phyloP scores from a whole-genome alignment of 2,329 filamentous ascomycete species.

The Diaporthe ilicicola region DNA sequence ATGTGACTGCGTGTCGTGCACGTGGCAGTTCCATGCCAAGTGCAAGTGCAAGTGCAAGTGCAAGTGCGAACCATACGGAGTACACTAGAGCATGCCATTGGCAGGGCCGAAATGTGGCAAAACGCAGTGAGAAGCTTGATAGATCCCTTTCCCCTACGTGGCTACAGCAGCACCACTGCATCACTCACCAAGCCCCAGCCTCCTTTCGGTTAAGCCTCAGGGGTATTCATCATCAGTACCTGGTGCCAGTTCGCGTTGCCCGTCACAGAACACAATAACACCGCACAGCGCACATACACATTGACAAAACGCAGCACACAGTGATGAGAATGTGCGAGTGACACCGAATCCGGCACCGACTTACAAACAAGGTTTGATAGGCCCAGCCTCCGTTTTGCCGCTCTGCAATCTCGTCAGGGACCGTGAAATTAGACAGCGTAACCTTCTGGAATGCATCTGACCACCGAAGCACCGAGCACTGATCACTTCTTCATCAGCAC shows the following conservation, averaged over 20 bases:
- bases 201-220: constrained; percentile 20
- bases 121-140: constrained; percentile 21
- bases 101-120: constrained; percentile 12
- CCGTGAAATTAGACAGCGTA: constrained; percentile 17
- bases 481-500: too few species aligned
- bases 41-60: not conserved
- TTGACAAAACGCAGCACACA: not conserved
- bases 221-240: not conserved
- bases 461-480: not conserved
- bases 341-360: not conserved
- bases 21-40: constrained; percentile 3
- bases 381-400: not conserved
- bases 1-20: constrained; percentile 1
- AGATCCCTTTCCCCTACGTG: constrained; percentile 15
- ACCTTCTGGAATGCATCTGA: constrained; percentile 21
- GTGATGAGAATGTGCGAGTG: not conserved
- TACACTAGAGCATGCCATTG: not conserved
- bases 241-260: constrained; percentile 1
- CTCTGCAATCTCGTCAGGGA: not conserved
- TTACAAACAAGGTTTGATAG: constrained; percentile 7
- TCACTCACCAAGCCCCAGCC: constrained; percentile 14
- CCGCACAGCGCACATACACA: not conserved
- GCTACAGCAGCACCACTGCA: constrained; percentile 20
- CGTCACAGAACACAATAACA: not conserved
- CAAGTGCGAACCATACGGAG: not conserved